A percentile compares a stretch with the other conserved stretches of the same genome.
Conservation (phyloP, 2,329 filamentous ascomycete species). For the Aspergillus melleus region DNA sequence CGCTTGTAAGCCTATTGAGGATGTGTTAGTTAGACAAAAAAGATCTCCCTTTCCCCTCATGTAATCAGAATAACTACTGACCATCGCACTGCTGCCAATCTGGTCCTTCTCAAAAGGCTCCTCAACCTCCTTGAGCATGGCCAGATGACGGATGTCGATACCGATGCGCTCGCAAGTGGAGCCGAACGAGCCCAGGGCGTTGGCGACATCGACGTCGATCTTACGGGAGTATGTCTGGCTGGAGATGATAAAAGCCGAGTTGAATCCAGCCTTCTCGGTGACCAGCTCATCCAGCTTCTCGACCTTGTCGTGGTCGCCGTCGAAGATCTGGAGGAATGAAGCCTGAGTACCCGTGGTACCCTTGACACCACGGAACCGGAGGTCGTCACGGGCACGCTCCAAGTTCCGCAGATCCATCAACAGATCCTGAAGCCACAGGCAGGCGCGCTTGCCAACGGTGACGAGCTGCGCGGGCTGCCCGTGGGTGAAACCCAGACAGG, state of each 20-base stretch:
- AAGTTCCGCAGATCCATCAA: constrained; percentile 74
- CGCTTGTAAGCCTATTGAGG: constrained; percentile 61
- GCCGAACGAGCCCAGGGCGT: constrained; percentile 76
- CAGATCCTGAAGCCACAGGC: constrained; percentile 74
- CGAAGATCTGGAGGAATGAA: constrained; percentile 70
- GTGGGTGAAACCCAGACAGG: constrained; percentile 77
- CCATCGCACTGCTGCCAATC: constrained; percentile 67
- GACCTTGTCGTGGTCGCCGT: constrained; percentile 60
- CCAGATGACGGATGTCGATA: constrained; percentile 72
- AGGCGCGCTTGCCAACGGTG: constrained; percentile 65
- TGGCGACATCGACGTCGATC: constrained; percentile 77
- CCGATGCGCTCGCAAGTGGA: constrained; percentile 76
- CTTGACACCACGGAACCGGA: constrained; percentile 74
- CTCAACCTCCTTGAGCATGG: constrained; percentile 78
- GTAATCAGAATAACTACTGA: constrained; percentile 15
- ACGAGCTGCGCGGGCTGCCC: constrained; percentile 59
- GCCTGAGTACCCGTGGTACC: constrained; percentile 78
- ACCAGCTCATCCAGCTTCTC: constrained; percentile 64
- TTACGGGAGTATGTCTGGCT: constrained; percentile 78
- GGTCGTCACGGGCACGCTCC: constrained; percentile 65
- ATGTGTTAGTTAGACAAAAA: constrained; percentile 28
- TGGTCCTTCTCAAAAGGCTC: constrained; percentile 80
- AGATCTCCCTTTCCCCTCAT: background rate
- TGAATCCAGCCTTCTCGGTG: constrained; percentile 66
- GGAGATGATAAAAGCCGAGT: constrained; percentile 62